Base-by-base conservation (phyloP, 2,329 filamentous ascomycete genomes). In the Alternaria sp. region DNA sequence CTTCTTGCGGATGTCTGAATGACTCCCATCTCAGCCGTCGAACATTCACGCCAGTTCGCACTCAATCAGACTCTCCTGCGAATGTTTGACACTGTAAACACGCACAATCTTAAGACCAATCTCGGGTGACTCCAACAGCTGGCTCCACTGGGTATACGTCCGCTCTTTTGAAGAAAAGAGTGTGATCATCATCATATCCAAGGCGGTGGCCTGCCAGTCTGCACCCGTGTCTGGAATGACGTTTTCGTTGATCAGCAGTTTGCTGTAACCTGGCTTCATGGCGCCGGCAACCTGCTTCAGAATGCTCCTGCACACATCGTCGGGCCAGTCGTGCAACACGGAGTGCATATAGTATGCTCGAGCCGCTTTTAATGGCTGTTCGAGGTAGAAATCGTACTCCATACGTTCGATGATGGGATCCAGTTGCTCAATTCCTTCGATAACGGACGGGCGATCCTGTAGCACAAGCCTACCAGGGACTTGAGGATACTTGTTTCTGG, bases 271-370 rank as follows among this genome's bases (percentile, higher is more conserved):
- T 36, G 14, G 20, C 30, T 49, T 34, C 30, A 25, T 49, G 18
- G 46, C 46, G 46, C 30, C 18, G 16, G 20, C 46, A 7, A 49
- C 18, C 32, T 49, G 46, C 46, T 36, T 36, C 1, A 49, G 9
- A 5, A 49, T 49, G 18, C 28, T 32, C 28, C 20, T 16, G 12
- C 45, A 32, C 16, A 49, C 45, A 6, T 49, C n/a, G 28, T 49
- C 28, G 28, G 45, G 45, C 45, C 45, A 49, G 45, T 49, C 45
- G 11, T 34, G 45, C 28, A 49, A n/a, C 28, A 49, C 45, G 7
- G 45, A 49, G 45, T 49, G 45, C 45, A 49, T 49, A 28, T 49
- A 34, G 18, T 49, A 49, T 32, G 28, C 45, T 34, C 30, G 18
- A 14, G 45, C 28, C 4, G n/a, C 45, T 34, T 41, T 11, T n/a